These are phyloP conservation scores for Pseudocercospora musae DNA, from an alignment of 2,329 filamentous ascomycete genomes.

Conservation along the genomic window DNA sequence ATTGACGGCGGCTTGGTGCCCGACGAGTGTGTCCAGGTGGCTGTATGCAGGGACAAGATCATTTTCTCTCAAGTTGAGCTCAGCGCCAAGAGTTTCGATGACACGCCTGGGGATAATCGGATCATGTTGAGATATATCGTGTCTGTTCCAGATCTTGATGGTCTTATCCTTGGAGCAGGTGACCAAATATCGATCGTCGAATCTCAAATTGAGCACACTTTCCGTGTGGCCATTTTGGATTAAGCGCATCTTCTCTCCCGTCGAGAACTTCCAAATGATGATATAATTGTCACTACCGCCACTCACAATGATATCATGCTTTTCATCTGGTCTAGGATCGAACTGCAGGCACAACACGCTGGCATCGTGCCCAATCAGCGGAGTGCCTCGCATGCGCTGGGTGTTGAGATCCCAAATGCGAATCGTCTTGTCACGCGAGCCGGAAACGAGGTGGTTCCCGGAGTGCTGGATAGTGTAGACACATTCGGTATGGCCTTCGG, in stretches of 20 bases:
- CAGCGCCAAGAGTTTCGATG: conserved; percentile 32
- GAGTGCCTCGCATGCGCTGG: conserved; percentile 65
- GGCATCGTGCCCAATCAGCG: conserved; percentile 72
- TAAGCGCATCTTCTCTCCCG: conserved; percentile 74
- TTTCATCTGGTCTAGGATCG: conserved; percentile 66
- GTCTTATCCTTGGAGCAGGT: conserved; percentile 97
- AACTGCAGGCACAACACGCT: conserved; percentile 96
- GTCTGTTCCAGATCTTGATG: conserved; percentile 93
- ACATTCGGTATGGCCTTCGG: conserved; percentile 86
- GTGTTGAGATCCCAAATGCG: conserved; percentile 88
- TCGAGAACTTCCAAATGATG: conserved; percentile 91
- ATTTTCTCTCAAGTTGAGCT: conserved; percentile 24
- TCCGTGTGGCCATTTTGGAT: conserved; percentile 77
- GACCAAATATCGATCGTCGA: conserved; percentile 85
- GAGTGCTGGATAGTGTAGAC: conserved; percentile 94
- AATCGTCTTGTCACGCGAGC: conserved; percentile 82
- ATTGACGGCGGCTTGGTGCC: conserved; percentile 89
- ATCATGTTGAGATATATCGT: conserved; percentile 53
- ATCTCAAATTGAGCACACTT: conserved; percentile 89
- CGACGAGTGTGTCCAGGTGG: conserved; percentile 74
- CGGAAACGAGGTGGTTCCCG: conserved; percentile 82
- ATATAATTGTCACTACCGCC: conserved; percentile 90
- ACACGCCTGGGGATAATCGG: conserved; percentile 35
- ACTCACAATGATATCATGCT: conserved; percentile 90
- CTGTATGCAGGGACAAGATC: conserved; percentile 64